These are phyloP conservation scores for Comarum palustre DNA, from an alignment of 306 rosid species.

Conservation along the genomic window DNA sequence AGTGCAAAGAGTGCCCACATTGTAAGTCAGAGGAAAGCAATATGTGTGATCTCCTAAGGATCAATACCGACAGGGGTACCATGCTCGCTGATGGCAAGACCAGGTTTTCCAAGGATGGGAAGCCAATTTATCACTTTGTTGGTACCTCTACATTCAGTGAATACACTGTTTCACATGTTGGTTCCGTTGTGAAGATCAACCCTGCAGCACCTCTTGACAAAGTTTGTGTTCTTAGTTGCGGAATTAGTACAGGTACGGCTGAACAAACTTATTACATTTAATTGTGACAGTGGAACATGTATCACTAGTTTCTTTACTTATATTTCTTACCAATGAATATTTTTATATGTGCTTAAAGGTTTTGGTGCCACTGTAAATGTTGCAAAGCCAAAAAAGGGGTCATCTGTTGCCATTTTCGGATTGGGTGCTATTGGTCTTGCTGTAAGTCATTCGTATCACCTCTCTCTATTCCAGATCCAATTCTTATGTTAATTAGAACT, in stretches of 20 bases:
- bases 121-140: slow-evolving; percentile 72
- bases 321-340: neutral
- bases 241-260: slow-evolving; percentile 73
- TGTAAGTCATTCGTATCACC: slow-evolving; percentile 39
- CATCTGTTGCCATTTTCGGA: slow-evolving; percentile 78
- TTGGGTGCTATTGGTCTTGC: slow-evolving; percentile 94
- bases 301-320: neutral
- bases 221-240: slow-evolving; percentile 88
- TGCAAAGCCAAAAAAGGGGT: slow-evolving; percentile 80
- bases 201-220: slow-evolving; percentile 89
- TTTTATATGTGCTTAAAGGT: slow-evolving; percentile 38
- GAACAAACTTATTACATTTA: neutral
- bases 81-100: slow-evolving; percentile 62
- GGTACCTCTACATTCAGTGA: slow-evolving; percentile 93
- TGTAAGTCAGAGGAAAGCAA: slow-evolving; percentile 89
- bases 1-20: slow-evolving; percentile 78
- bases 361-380: slow-evolving; percentile 85
- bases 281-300: neutral
- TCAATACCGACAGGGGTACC: slow-evolving; percentile 78
- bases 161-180: slow-evolving; percentile 72
- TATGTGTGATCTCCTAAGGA: slow-evolving; percentile 86
- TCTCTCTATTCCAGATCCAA: neutral
- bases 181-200: slow-evolving; percentile 79
- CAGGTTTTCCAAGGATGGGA: slow-evolving; percentile 67
- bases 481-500: neutral